These are phyloP conservation scores for Leishmania turanica DNA, from an alignment of 208 protist species.

Conservation along the genomic window DNA sequence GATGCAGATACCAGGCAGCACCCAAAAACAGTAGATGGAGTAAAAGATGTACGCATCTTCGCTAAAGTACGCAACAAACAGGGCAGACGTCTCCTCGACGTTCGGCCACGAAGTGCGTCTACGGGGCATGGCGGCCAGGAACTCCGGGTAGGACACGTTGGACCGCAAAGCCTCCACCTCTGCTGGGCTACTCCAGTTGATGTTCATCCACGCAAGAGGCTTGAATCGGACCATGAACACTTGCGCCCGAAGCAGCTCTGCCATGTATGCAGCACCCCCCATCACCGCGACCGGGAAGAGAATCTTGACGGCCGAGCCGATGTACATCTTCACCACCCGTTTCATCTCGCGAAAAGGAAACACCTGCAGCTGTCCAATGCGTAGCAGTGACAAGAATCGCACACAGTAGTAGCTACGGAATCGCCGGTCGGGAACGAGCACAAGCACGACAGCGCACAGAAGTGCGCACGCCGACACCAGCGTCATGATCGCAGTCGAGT, in stretches of 20 bases:
- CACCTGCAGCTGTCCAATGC: constrained; percentile 64
- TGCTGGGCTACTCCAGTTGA: constrained; percentile 29
- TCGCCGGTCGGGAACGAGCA: constrained; percentile 22
- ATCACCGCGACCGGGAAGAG: constrained; percentile 55
- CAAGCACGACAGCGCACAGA: constrained; percentile 36
- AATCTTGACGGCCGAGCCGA: constrained; percentile 45
- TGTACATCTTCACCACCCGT: constrained; percentile 52
- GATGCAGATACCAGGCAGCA: constrained; percentile 59
- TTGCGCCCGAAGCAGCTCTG: constrained; percentile 71
- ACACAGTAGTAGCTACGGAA: constrained; percentile 44
- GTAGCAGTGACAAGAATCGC: constrained; percentile 69
- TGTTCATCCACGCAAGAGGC: constrained; percentile 7
- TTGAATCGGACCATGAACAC: constrained; percentile 55
- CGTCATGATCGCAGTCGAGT: constrained; percentile 58
- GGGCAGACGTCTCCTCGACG: constrained; percentile 33
- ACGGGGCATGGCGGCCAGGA: constrained; percentile 31
- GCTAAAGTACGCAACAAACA: constrained; percentile 62
- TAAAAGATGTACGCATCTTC: constrained; percentile 65
- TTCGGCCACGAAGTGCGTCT: constrained; percentile 37
- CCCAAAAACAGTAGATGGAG: constrained; percentile 64
- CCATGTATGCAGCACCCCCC: constrained; percentile 47
- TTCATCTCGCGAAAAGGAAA: constrained; percentile 41
- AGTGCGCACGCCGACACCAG: constrained; percentile 35
- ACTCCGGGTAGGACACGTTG: constrained; percentile 39
- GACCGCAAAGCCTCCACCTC: constrained; percentile 16